These are phyloP conservation scores for Pichia cabralensis DNA, from an alignment of 805 yeast species.

Conservation along the genomic window DNA sequence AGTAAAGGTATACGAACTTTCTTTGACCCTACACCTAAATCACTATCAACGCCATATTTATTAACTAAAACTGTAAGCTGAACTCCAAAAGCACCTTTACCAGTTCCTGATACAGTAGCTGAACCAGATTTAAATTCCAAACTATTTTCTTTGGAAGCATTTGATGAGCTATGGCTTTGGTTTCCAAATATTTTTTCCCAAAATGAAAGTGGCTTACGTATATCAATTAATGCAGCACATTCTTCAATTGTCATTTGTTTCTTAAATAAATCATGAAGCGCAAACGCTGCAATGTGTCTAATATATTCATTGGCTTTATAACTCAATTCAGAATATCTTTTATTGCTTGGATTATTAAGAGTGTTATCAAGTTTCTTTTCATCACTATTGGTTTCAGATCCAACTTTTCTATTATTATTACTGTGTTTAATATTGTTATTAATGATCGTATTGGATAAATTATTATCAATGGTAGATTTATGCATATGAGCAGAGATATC, in stretches of 20 bases:
- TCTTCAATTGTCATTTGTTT: slow-evolving; percentile 27
- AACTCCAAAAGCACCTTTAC: slow-evolving; percentile 60
- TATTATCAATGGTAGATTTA: neutral
- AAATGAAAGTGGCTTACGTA: slow-evolving; percentile 34
- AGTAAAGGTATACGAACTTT: slow-evolving; percentile 75
- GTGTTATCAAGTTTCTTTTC: neutral
- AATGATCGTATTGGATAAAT: neutral
- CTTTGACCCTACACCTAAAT: slow-evolving; percentile 74
- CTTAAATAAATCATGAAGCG: slow-evolving; percentile 29
- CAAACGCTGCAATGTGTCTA: slow-evolving; percentile 49
- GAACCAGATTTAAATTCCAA: slow-evolving; percentile 13
- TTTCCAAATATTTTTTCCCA: slow-evolving; percentile 40
- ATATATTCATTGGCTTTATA: slow-evolving; percentile 47
- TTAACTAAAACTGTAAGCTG: slow-evolving; percentile 60
- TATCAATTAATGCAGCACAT: slow-evolving; percentile 32
- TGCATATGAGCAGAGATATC: no score
- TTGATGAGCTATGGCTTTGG: slow-evolving; percentile 3
- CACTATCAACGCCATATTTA: slow-evolving; percentile 72
- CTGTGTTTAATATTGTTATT: no score
- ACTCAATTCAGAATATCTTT: slow-evolving; percentile 51
- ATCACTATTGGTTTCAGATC: neutral
- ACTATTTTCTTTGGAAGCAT: slow-evolving; percentile 4
- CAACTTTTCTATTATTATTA: no score
- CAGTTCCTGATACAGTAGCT: slow-evolving; percentile 11
- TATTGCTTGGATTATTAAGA: neutral